These are phyloP conservation scores for Blumeriella jaapii DNA, from an alignment of 2,329 filamentous ascomycete genomes.

Conservation along the genomic window DNA sequence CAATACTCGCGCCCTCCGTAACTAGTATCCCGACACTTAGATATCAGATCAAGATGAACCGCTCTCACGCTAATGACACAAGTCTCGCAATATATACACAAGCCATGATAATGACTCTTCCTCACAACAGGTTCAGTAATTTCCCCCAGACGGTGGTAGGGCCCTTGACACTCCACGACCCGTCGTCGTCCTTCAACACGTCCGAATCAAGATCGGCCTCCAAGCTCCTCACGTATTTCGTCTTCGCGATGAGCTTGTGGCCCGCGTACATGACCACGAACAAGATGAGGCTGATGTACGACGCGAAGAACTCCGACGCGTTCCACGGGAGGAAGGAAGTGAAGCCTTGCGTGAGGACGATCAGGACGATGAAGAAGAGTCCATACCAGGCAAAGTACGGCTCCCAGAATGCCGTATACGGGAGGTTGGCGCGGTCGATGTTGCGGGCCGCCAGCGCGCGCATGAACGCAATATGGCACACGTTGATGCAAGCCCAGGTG, in stretches of 20 bases:
- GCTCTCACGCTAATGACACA: too few relatives aligned
- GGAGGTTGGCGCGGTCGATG: conserved; percentile 44
- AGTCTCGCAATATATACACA: too few relatives aligned
- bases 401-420: conserved; percentile 50
- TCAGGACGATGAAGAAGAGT: conserved; percentile 51
- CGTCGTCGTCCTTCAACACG: conserved; percentile 27
- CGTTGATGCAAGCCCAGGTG: conserved; percentile 54
- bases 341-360: conserved; percentile 59
- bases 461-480: conserved; percentile 55
- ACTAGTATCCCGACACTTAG: too few relatives aligned
- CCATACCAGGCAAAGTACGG: conserved; percentile 56
- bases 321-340: conserved; percentile 54
- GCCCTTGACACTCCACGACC: conserved; percentile 27
- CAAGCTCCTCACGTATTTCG: conserved; percentile 28
- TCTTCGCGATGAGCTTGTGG: conserved; percentile 40
- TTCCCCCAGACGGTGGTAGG: conserved; percentile 19
- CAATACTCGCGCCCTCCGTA: too few relatives aligned
- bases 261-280: conserved; percentile 48
- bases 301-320: conserved; percentile 48
- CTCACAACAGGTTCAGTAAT: too few relatives aligned
- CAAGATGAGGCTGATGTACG: conserved; percentile 53
- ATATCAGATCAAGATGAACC: too few relatives aligned
- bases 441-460: conserved; percentile 43
- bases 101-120: too few relatives aligned
- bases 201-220: conserved; percentile 35